phyloP scores from a whole-genome alignment of 768 basidiomycete genomes.

The Suillus subalutaceus region DNA sequence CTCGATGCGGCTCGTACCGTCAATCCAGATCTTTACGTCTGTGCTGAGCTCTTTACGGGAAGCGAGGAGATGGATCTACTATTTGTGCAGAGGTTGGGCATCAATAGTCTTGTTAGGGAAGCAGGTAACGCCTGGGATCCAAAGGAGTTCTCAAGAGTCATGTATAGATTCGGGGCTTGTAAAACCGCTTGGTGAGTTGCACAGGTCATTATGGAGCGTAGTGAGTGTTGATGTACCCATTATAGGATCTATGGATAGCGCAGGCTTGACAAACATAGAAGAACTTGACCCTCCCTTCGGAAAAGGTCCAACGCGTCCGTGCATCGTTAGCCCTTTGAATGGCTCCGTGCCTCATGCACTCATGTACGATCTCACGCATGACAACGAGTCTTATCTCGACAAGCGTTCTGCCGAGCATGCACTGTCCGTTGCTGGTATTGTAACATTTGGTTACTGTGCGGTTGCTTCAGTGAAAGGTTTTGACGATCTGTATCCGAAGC shows the following conservation, averaged over 20 bases:
- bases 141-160: conserved; percentile 85
- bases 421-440: conserved; percentile 91
- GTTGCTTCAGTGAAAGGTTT: conserved; percentile 96
- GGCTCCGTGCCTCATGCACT: conserved; percentile 92
- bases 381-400: conserved; percentile 90
- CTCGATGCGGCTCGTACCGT: conserved; percentile 88
- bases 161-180: conserved; percentile 92
- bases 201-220: neutral
- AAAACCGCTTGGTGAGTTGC: conserved; percentile 81
- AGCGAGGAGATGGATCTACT: conserved; percentile 90
- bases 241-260: conserved; percentile 89
- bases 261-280: conserved; percentile 75
- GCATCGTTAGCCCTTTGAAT: conserved; percentile 75
- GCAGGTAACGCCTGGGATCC: conserved; percentile 90
- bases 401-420: conserved; percentile 95
- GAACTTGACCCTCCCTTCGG: conserved; percentile 83
- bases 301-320: conserved; percentile 74
- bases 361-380: conserved; percentile 95
- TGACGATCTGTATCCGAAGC: conserved; percentile 94
- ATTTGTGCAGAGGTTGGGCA: conserved; percentile 89
- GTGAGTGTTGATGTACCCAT: neutral
- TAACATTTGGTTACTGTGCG: conserved; percentile 86
- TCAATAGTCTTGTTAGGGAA: conserved; percentile 94
- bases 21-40: conserved; percentile 93
- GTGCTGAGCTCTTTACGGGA: conserved; percentile 97